A percentile compares a stretch with the other conserved stretches of the same genome.
Conservation (phyloP, 2,329 filamentous ascomycete species). For the Arthrobotrys megalospora region DNA sequence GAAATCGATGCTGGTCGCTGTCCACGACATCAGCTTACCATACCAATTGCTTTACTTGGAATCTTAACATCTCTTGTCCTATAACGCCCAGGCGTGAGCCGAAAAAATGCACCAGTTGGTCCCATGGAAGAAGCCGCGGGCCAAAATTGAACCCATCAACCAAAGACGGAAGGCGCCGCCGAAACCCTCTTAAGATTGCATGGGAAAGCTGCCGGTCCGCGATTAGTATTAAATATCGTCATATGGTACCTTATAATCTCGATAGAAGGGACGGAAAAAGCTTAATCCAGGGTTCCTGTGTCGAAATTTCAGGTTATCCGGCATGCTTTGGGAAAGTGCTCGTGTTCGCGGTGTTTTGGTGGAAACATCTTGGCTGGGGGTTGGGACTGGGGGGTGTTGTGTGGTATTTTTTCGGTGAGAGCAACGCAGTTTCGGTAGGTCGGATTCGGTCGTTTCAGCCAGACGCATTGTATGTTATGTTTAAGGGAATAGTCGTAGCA, state of each 20-base stretch:
- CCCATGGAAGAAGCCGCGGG: conserved; percentile 23
- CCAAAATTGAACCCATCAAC: background rate
- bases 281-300: background rate
- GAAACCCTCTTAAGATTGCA: background rate
- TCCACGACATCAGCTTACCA: too few relatives aligned
- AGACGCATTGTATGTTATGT: too few relatives aligned
- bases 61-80: background rate
- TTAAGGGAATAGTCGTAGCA: too few relatives aligned
- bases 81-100: background rate
- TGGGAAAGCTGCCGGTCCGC: conserved; percentile 3
- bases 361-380: conserved; percentile 25
- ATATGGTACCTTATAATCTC: background rate
- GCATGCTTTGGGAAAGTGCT: conserved; percentile 44
- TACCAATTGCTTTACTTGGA: background rate
- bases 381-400: background rate
- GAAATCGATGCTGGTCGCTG: too few relatives aligned
- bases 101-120: conserved; percentile 6
- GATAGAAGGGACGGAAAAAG: background rate
- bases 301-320: conserved; percentile 37
- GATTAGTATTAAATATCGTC: conserved; percentile 15
- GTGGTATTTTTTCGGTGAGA: conserved; percentile 31
- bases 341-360: conserved; percentile 26
- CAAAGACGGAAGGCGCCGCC: conserved; percentile 13
- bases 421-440: conserved; percentile 9
- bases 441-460: too few relatives aligned